Evolutionary conservation across 371 early-diverging fungal species (phyloP), one percentile per base, ranked within the genome.

Genomic region (Mucor circinelloides): DNA sequence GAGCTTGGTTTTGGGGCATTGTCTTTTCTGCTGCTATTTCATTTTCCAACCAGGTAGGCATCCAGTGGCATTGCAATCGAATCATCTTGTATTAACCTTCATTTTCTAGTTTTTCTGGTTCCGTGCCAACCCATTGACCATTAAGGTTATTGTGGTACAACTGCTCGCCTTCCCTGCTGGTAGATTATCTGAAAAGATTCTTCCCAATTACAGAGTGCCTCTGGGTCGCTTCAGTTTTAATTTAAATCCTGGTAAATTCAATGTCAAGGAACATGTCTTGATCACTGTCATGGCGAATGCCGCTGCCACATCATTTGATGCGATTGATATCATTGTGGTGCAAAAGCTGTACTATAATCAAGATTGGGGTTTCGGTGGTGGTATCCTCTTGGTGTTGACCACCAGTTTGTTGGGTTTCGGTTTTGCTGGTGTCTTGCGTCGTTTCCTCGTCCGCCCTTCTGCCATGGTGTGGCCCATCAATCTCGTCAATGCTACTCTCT

Each of bases 401-500:
- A 90, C 93, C 19, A 75, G 76, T 74, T 64, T 91, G 56, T 75
- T 94, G 60, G 97, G 97, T 12, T 95, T 91, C 72, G 94, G 95
- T 12, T 85, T 95, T 59, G 92, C 95, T 19, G 97, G 96, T 44
- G 70, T 93, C 5, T 79, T 86, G 48, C 88, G 94, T 42, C 83
- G 87, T 21, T 93, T 87, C 76, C 79, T 95, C 19, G 93, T 97
- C 12, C 83, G 87, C 23, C 95, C 95, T 34, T 65, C 83, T 7
- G 60, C 76, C 82, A 95, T 97, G 95, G 82, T 94, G 25, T 96
- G 95, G 95, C 95, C 95, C 3, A 78, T 85, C 32, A 88, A 83
- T 46, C 74, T 97, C 44, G 87, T 93, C 58, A 85, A 84, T 62
- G 89, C 91, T 27, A 90, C 94, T 2, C 70, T 95, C 9, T 91